Percentiles rank a stretch among this genome's conserved stretches.
Evolutionary conservation across 352 stramenopile species (phyloP).

Genomic region (Pythium diclinum): DNA sequence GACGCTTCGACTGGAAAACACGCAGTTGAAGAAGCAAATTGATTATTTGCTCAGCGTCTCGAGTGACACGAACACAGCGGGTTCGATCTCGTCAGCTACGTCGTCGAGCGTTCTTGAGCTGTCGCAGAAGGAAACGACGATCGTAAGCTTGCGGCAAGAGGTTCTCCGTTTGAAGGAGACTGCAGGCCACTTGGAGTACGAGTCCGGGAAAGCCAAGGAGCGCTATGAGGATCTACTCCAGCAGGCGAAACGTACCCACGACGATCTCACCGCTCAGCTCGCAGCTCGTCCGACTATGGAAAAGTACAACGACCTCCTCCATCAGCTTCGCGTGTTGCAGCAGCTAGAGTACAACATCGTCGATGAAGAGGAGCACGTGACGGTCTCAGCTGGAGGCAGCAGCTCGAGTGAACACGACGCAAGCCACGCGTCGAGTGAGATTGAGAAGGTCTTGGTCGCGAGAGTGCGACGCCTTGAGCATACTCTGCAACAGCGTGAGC

Average conservation of each 20-base stretch:
- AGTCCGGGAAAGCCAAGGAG: constrained; percentile 33
- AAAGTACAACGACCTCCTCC: constrained; percentile 83
- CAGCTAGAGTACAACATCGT: constrained; percentile 89
- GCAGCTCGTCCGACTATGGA: constrained; percentile 78
- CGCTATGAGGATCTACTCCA: constrained; percentile 35
- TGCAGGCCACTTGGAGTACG: constrained; percentile 20
- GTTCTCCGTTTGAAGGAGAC: constrained; percentile 55
- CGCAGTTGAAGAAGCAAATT: constrained; percentile 84
- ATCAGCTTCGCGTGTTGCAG: constrained; percentile 91
- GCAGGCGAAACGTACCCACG: constrained; percentile 24
- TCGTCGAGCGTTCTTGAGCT: constrained; percentile 28
- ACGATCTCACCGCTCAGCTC: constrained; percentile 42
- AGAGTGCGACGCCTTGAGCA: constrained; percentile 71
- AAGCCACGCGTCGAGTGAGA: constrained; percentile 26
- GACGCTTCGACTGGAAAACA: constrained; percentile 78
- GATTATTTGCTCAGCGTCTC: constrained; percentile 55
- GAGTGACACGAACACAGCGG: not conserved
- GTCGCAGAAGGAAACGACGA: constrained; percentile 52
- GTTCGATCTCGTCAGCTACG: not conserved
- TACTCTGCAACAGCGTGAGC: constrained; percentile 63
- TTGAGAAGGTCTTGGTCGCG: constrained; percentile 64
- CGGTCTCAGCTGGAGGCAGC: constrained; percentile 20
- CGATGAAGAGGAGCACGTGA: constrained; percentile 46
- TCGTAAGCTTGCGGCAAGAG: constrained; percentile 55
- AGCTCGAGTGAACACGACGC: constrained; percentile 26